A percentile compares a stretch with the other conserved stretches of the same genome.
Evolutionary conservation across 192 early-diverging fungal genomes (phyloP).

Genomic region (Coemansia sp.): DNA sequence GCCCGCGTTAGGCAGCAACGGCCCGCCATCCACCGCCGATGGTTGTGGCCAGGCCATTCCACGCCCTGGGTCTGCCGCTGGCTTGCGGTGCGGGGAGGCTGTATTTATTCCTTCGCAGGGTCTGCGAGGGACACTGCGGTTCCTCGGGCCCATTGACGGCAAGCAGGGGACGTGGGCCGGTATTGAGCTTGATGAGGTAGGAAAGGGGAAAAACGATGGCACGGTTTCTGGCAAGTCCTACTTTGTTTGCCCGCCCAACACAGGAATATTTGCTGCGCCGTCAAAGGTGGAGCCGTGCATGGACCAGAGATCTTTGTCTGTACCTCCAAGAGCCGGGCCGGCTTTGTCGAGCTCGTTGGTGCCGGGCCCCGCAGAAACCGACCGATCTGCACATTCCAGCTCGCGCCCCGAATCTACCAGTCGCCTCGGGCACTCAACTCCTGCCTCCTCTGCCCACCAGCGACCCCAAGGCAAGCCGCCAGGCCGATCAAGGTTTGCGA

Average conservation of each 20-base stretch:
- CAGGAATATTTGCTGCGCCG: slow-evolving; percentile 69
- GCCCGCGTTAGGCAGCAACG: background rate
- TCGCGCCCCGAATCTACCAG: background rate
- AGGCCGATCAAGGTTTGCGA: slow-evolving; percentile 7
- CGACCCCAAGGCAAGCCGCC: slow-evolving; percentile 10
- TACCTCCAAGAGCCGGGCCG: background rate
- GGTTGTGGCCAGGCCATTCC: background rate
- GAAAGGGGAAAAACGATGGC: slow-evolving; percentile 77
- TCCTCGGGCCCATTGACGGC: slow-evolving; percentile 67
- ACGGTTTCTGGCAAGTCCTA: slow-evolving; percentile 64
- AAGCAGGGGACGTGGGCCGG: slow-evolving; percentile 79
- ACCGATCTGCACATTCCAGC: background rate
- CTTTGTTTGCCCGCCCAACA: slow-evolving; percentile 64
- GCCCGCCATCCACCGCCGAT: too few species aligned
- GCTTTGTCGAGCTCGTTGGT: background rate
- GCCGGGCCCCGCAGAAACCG: background rate
- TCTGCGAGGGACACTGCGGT: slow-evolving; percentile 62
- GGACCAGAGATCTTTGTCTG: background rate
- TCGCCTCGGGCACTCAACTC: background rate
- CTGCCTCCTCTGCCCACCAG: background rate
- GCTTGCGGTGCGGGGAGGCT: slow-evolving; percentile 50
- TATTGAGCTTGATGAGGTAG: slow-evolving; percentile 66
- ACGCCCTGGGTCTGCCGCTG: slow-evolving; percentile 7
- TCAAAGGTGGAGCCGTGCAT: slow-evolving; percentile 50
- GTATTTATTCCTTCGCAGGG: slow-evolving; percentile 60